Conservation (phyloP, 2,329 filamentous ascomycete species). For the Dactylonectria macrodidyma region DNA sequence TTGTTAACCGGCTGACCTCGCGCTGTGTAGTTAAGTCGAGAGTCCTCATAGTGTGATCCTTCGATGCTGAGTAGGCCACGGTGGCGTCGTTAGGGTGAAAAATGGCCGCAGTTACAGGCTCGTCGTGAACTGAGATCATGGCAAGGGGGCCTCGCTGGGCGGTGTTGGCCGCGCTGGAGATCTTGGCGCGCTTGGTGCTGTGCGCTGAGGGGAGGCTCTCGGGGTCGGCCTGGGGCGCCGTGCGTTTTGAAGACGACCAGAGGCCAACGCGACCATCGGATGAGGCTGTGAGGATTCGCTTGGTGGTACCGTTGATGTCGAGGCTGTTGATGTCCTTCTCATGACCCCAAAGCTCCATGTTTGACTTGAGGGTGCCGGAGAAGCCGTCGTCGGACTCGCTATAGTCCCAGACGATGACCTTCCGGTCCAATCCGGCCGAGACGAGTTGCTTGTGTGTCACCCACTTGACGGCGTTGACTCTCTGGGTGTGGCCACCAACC, state of each 20-base stretch:
- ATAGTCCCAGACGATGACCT: slow-evolving; percentile 92
- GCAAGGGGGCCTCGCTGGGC: slow-evolving; percentile 86
- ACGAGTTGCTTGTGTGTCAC: slow-evolving; percentile 83
- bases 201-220: slow-evolving; percentile 77
- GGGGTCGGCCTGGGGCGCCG: slow-evolving; percentile 81
- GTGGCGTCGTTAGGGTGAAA: slow-evolving; percentile 90
- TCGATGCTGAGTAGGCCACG: slow-evolving; percentile 91
- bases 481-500: slow-evolving; percentile 81
- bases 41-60: slow-evolving; percentile 92
- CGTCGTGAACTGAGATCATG: slow-evolving; percentile 79
- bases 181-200: slow-evolving; percentile 83
- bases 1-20: slow-evolving; percentile 86
- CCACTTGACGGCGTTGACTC: slow-evolving; percentile 88
- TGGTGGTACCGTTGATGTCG: slow-evolving; percentile 80
- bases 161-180: slow-evolving; percentile 59
- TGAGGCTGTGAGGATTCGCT: slow-evolving; percentile 87
- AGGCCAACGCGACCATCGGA: slow-evolving; percentile 88
- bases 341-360: slow-evolving; percentile 89
- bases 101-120: slow-evolving; percentile 82
- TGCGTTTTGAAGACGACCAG: slow-evolving; percentile 86
- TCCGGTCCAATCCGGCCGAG: slow-evolving; percentile 87
- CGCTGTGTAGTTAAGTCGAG: slow-evolving; percentile 88
- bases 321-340: slow-evolving; percentile 81
- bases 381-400: slow-evolving; percentile 74
- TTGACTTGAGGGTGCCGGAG: slow-evolving; percentile 76